phyloP scores from a whole-genome alignment of 768 basidiomycete species.

The Leccinum rimulosum region DNA sequence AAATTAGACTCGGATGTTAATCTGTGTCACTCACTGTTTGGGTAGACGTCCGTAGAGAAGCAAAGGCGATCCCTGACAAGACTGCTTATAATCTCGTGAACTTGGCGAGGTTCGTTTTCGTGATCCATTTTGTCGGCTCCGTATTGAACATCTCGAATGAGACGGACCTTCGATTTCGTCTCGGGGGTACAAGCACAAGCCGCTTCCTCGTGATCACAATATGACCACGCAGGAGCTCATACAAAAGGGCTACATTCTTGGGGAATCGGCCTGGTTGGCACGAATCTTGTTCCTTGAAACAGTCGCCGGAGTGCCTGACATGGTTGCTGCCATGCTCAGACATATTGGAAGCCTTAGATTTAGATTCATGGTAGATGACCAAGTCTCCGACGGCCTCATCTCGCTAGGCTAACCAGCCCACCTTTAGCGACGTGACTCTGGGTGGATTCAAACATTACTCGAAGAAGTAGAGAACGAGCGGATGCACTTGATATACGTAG shows the following conservation, averaged over 20 bases:
- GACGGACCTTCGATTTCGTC: conserved; percentile 77
- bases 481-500: conserved; percentile 80
- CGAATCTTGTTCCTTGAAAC: conserved; percentile 77
- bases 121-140: conserved; percentile 2
- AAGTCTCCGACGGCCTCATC: conserved; percentile 5
- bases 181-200: conserved; percentile 80
- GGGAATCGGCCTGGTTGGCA: conserved; percentile 72
- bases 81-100: conserved; percentile 63
- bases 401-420: conserved; percentile 5
- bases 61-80: conserved; percentile 70
- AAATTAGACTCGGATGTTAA: too few species aligned
- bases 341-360: conserved; percentile 73
- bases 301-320: conserved; percentile 93
- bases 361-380: conserved; percentile 69
- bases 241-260: conserved; percentile 69
- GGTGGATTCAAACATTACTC: conserved; percentile 92
- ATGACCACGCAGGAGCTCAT: conserved; percentile 75
- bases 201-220: conserved; percentile 55
- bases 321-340: conserved; percentile 87
- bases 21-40: too few species aligned
- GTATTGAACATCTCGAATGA: conserved; percentile 17
- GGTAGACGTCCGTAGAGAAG: conserved; percentile 48
- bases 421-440: conserved; percentile 49
- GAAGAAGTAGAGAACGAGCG: conserved; percentile 97
- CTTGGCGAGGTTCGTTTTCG: conserved; percentile 43